Evolutionary conservation across 176 grass and related monocot species (phyloP).

Genomic region (sorghum (Sorghum bicolor)): Sorghum_bicolor_NCBIv3 NC_012876.2:8395001-8395500

Average conservation of each 20-base stretch:
- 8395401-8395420: slow-evolving; percentile 97
- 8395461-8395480: slow-evolving; percentile 39
- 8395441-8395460: slow-evolving; percentile 54
- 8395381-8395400: slow-evolving; percentile 98
- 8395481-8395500: neutral
- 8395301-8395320: slow-evolving; percentile 57
- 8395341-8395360: slow-evolving; percentile 68
- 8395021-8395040: slow-evolving; percentile 83
- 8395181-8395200: slow-evolving; percentile 77
- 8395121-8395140: slow-evolving; percentile 54
- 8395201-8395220: slow-evolving; percentile 68
- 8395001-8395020: neutral
- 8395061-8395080: slow-evolving; percentile 78
- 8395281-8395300: slow-evolving; percentile 73
- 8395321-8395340: slow-evolving; percentile 86
- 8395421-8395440: slow-evolving; percentile 81
- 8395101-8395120: slow-evolving; percentile 82
- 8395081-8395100: slow-evolving; percentile 81
- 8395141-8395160: slow-evolving; percentile 72
- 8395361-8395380: slow-evolving; percentile 98
- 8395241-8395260: slow-evolving; percentile 66
- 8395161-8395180: slow-evolving; percentile 50
- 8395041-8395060: slow-evolving; percentile 93
- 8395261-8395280: slow-evolving; percentile 65
- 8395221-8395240: slow-evolving; percentile 64